phyloP scores from a whole-genome alignment of 352 stramenopile genomes.

The Phytophthora fragariae region DNA sequence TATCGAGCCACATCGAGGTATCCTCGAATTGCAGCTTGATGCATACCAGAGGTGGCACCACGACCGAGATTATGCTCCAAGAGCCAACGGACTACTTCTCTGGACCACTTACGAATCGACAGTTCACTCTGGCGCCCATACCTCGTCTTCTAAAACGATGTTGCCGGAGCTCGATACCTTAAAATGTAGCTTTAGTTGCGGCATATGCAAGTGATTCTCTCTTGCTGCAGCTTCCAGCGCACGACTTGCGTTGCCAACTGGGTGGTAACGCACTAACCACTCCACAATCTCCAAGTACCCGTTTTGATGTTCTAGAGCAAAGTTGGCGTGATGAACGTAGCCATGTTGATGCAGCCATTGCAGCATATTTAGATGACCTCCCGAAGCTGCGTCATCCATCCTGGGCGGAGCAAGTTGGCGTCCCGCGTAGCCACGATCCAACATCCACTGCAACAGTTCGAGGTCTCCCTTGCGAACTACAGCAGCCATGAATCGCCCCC shows the following conservation, averaged over 20 bases:
- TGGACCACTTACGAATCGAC: too few species aligned
- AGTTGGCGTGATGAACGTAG: slow-evolving; percentile 36
- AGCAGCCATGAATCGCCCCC: slow-evolving; percentile 33
- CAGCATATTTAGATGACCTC: slow-evolving; percentile 32
- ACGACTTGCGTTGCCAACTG: slow-evolving; percentile 43
- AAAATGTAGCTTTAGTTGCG: too few species aligned
- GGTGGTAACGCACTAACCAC: slow-evolving; percentile 38
- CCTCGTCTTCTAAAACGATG: too few species aligned
- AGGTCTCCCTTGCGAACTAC: slow-evolving; percentile 29
- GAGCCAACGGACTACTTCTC: slow-evolving; percentile 35
- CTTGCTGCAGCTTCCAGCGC: slow-evolving; percentile 37
- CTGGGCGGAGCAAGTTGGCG: slow-evolving; percentile 35
- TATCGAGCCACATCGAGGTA: slow-evolving; percentile 35
- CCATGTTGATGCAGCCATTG: slow-evolving; percentile 40
- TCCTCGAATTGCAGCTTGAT: slow-evolving; percentile 38
- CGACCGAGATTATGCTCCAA: slow-evolving; percentile 37
- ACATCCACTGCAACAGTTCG: slow-evolving; percentile 36
- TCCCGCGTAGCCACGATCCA: slow-evolving; percentile 28
- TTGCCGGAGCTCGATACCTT: too few species aligned
- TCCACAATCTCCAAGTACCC: slow-evolving; percentile 49
- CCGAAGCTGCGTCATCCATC: slow-evolving; percentile 40
- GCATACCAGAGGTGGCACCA: slow-evolving; percentile 37
- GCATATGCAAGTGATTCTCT: slow-evolving; percentile 30
- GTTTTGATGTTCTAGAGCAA: slow-evolving; percentile 43
- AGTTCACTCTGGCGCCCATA: too few species aligned